phyloP scores from a whole-genome alignment of 1,139 yeast species.

The Eremothecium gossypii region DNA sequence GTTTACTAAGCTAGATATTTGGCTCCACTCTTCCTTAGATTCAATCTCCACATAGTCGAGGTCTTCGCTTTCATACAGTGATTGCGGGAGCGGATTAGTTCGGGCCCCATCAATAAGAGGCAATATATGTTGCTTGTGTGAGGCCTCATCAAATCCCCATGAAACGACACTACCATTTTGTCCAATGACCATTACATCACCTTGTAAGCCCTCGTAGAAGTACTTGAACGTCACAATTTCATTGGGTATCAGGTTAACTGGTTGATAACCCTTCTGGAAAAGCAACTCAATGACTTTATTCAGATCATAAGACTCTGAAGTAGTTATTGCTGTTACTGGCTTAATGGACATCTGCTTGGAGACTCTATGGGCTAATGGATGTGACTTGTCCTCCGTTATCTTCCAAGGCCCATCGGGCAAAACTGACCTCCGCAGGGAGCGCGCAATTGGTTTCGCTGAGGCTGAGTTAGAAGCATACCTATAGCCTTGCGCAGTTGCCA shows the following conservation, averaged over 20 bases:
- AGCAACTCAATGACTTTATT: conserved; percentile 33
- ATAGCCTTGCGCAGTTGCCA: background rate
- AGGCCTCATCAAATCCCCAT: conserved; percentile 62
- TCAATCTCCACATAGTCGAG: conserved; percentile 69
- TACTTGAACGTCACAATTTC: conserved; percentile 50
- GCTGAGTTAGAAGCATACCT: background rate
- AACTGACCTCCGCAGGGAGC: background rate
- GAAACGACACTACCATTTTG: conserved; percentile 70
- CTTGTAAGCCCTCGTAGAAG: conserved; percentile 23
- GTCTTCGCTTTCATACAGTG: conserved; percentile 65
- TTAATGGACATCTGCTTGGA: conserved; percentile 5
- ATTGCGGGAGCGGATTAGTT: conserved; percentile 35
- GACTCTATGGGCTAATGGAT: background rate
- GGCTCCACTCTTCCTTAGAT: conserved; percentile 10
- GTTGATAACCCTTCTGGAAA: conserved; percentile 22
- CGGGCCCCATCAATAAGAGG: conserved; percentile 43
- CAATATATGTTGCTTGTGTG: conserved; percentile 35
- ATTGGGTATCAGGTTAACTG: conserved; percentile 45
- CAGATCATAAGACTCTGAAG: conserved; percentile 61
- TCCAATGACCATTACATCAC: conserved; percentile 51
- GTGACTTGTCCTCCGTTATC: background rate
- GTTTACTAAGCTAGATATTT: conserved; percentile 6
- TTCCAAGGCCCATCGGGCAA: background rate
- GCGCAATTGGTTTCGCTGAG: background rate
- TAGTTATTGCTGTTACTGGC: conserved; percentile 56